phyloP scores from a whole-genome alignment of 2,329 filamentous ascomycete genomes.

The Cytospora piceae region DNA sequence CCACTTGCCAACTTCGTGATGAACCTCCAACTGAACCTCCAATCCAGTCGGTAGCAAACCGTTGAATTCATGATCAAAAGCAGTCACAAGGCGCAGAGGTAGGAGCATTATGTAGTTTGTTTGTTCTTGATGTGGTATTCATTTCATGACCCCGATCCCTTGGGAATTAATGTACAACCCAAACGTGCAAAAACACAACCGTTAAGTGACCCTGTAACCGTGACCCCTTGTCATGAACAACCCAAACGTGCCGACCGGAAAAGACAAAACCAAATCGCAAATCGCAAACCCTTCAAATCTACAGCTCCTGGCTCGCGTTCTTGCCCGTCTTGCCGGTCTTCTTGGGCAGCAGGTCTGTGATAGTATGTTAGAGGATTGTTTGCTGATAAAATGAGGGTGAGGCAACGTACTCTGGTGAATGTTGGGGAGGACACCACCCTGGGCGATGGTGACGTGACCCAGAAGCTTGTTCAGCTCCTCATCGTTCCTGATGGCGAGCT shows the following conservation, averaged over 20 bases:
- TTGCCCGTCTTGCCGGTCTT: constrained; percentile 97
- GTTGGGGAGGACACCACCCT: constrained; percentile 96
- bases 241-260: constrained; percentile 67
- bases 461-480: constrained; percentile 99
- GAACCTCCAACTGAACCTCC: background rate
- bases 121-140: constrained; percentile 54
- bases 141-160: constrained; percentile 64
- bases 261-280: constrained; percentile 58
- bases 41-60: background rate
- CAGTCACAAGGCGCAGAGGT: constrained; percentile 4
- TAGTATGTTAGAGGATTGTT: constrained; percentile 33
- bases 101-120: background rate
- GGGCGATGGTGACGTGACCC: constrained; percentile 93
- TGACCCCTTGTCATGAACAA: constrained; percentile 82
- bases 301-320: constrained; percentile 93
- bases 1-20: background rate
- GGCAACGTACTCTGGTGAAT: constrained; percentile 87
- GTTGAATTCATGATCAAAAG: constrained; percentile 6
- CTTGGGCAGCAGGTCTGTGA: constrained; percentile 92
- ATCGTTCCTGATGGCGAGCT: constrained; percentile 99
- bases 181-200: constrained; percentile 65
- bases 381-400: background rate
- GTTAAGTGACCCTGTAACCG: constrained; percentile 69
- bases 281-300: constrained; percentile 50
- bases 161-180: constrained; percentile 77